These are phyloP conservation scores for Mycocalia duriaeana DNA, from an alignment of 1,284 basidiomycete species.

Conservation along the genomic window DNA sequence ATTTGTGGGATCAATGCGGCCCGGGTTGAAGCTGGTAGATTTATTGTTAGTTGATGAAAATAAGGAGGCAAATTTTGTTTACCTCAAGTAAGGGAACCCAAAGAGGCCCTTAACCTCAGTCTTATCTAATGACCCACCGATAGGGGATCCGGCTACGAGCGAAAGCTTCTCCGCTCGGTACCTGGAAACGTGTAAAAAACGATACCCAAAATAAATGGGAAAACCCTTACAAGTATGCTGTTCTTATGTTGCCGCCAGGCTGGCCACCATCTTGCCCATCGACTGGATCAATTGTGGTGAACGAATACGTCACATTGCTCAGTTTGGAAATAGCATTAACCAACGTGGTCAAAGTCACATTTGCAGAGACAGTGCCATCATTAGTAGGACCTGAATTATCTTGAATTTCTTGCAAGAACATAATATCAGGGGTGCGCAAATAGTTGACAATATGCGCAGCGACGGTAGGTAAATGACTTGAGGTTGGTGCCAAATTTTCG, in stretches of 20 bases:
- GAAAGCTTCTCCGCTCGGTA: conserved; percentile 46
- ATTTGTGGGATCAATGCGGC: conserved; percentile 55
- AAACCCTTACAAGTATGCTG: conserved; percentile 45
- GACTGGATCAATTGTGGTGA: conserved; percentile 46
- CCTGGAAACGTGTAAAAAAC: conserved; percentile 24
- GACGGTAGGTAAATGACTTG: conserved; percentile 42
- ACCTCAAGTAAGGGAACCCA: conserved; percentile 42
- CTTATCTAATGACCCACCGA: conserved; percentile 44
- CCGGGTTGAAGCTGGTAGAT: conserved; percentile 53
- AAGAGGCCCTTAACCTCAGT: conserved; percentile 32
- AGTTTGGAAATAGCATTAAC: conserved; percentile 45
- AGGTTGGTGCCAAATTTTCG: conserved; percentile 54
- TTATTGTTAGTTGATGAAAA: no score
- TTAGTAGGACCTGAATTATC: conserved; percentile 55
- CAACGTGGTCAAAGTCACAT: conserved; percentile 48
- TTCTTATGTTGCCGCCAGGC: conserved; percentile 63
- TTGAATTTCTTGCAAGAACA: conserved; percentile 66
- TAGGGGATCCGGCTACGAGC: conserved; percentile 45
- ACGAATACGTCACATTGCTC: conserved; percentile 44
- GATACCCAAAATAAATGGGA: neutral
- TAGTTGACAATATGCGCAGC: conserved; percentile 52
- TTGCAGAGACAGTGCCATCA: conserved; percentile 52
- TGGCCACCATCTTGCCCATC: conserved; percentile 56
- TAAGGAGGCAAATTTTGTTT: neutral
- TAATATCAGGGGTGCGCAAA: conserved; percentile 51